These are phyloP conservation scores for Calonectria pseudoreteaudii DNA, from an alignment of 2,329 filamentous ascomycete genomes.

Conservation along the genomic window DNA sequence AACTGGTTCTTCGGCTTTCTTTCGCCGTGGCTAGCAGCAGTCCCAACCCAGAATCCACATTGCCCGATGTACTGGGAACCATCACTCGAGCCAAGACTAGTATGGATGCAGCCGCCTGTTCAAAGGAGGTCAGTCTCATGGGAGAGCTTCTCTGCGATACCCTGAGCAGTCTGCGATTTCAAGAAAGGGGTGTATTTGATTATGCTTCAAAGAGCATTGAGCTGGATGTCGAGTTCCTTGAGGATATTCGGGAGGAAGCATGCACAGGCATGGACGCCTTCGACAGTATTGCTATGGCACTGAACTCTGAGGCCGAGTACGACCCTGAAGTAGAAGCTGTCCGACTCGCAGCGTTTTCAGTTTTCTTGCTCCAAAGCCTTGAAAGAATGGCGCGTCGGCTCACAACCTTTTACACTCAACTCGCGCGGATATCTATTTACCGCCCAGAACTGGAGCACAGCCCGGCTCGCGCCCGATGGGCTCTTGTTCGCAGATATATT, in stretches of 20 bases:
- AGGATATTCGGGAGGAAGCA: conserved; percentile 64
- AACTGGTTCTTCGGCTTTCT: conserved; percentile 64
- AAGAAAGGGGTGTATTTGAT: conserved; percentile 63
- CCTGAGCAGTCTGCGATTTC: conserved; percentile 58
- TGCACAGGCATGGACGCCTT: conserved; percentile 68
- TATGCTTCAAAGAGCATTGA: conserved; percentile 62
- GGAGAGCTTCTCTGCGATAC: conserved; percentile 62
- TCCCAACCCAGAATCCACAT: conserved; percentile 54
- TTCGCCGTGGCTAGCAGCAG: conserved; percentile 61
- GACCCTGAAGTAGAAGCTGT: conserved; percentile 53
- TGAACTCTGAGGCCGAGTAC: conserved; percentile 39
- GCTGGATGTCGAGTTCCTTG: conserved; percentile 64
- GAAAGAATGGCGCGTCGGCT: conserved; percentile 65
- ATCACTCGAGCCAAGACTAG: conserved; percentile 50
- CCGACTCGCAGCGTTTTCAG: conserved; percentile 53
- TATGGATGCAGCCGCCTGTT: conserved; percentile 57
- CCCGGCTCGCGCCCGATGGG: conserved; percentile 64
- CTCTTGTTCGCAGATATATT: conserved; percentile 60
- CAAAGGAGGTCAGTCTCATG: conserved; percentile 61
- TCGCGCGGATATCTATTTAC: conserved; percentile 62
- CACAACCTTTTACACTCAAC: conserved; percentile 63
- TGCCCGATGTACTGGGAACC: conserved; percentile 42
- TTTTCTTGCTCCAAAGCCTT: conserved; percentile 63
- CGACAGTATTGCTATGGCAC: conserved; percentile 52
- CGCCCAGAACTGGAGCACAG: conserved; percentile 64